Evolutionary conservation across 192 early-diverging fungal genomes (phyloP).

Genomic region (Coemansia sp.): DNA sequence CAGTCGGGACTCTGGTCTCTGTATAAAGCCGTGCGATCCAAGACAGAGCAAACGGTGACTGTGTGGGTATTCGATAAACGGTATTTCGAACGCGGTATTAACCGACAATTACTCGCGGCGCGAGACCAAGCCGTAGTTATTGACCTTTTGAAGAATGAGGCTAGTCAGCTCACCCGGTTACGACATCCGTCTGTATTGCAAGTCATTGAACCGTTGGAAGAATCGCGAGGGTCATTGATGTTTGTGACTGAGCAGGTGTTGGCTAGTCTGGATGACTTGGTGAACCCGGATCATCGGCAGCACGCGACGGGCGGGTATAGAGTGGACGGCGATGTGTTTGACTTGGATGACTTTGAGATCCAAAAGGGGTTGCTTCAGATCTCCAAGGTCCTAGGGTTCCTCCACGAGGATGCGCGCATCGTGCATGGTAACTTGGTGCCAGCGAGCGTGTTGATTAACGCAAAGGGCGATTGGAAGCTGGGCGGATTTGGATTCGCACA

Average conservation of each 20-base stretch:
- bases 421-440: conserved; percentile 77
- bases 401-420: conserved; percentile 70
- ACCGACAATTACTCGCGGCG: conserved; percentile 53
- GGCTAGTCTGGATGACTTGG: conserved; percentile 64
- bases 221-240: conserved; percentile 63
- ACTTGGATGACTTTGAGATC: conserved; percentile 79
- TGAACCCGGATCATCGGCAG: conserved; percentile 51
- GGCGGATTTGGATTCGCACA: conserved; percentile 71
- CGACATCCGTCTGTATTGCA: conserved; percentile 79
- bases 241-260: conserved; percentile 80
- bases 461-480: conserved; percentile 83
- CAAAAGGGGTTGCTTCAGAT: conserved; percentile 79
- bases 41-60: conserved; percentile 61
- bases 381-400: conserved; percentile 72
- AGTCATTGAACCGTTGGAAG: conserved; percentile 73
- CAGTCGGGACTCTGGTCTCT: conserved; percentile 73
- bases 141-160: conserved; percentile 65
- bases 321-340: conserved; percentile 59
- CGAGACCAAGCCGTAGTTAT: conserved; percentile 58
- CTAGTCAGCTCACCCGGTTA: conserved; percentile 66
- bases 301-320: conserved; percentile 8
- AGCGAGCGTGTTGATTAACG: conserved; percentile 72
- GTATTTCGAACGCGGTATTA: conserved; percentile 59
- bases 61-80: conserved; percentile 80
- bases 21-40: conserved; percentile 60